These are phyloP conservation scores for Rhizomucor pusillus DNA, from an alignment of 371 early-diverging fungal genomes.

Conservation along the genomic window DNA sequence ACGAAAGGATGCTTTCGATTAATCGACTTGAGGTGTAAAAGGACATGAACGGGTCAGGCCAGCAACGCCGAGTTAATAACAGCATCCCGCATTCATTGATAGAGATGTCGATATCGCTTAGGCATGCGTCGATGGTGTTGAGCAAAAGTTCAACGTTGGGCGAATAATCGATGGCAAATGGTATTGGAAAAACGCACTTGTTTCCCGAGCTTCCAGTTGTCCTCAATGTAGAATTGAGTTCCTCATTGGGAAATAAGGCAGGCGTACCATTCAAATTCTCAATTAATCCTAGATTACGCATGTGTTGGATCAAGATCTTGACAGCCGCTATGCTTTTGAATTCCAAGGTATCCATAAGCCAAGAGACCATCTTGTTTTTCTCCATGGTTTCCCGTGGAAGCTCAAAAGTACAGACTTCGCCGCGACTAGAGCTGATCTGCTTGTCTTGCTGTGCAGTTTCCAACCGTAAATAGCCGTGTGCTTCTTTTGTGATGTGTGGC, in stretches of 20 bases:
- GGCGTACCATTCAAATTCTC: conserved; percentile 53
- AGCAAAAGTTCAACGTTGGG: conserved; percentile 49
- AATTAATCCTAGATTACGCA: conserved; percentile 55
- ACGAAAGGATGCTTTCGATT: conserved; percentile 45
- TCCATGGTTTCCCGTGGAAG: conserved; percentile 29
- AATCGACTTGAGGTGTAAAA: conserved; percentile 46
- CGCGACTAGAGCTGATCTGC: conserved; percentile 8
- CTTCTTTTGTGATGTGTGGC: no score
- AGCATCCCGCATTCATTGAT: conserved; percentile 58
- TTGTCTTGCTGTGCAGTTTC: conserved; percentile 1
- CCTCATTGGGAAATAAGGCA: conserved; percentile 27
- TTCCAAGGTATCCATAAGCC: conserved; percentile 34
- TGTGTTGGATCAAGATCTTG: conserved; percentile 49
- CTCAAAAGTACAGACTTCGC: neutral
- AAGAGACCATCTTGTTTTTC: conserved; percentile 28
- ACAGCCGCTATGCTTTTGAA: conserved; percentile 25
- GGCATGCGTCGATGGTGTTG: conserved; percentile 50
- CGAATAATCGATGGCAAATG: conserved; percentile 51
- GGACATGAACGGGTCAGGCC: conserved; percentile 62
- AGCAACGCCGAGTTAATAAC: conserved; percentile 49
- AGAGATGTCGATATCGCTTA: conserved; percentile 50
- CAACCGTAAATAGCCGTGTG: conserved; percentile 4
- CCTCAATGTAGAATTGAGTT: neutral
- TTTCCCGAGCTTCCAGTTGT: neutral
- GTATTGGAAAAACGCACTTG: conserved; percentile 49